Percentiles rank a stretch among this genome's conserved stretches.
These are phyloP conservation scores for Lactarius pseudohatsudake DNA, from an alignment of 768 basidiomycete genomes.

Conservation along the genomic window DNA sequence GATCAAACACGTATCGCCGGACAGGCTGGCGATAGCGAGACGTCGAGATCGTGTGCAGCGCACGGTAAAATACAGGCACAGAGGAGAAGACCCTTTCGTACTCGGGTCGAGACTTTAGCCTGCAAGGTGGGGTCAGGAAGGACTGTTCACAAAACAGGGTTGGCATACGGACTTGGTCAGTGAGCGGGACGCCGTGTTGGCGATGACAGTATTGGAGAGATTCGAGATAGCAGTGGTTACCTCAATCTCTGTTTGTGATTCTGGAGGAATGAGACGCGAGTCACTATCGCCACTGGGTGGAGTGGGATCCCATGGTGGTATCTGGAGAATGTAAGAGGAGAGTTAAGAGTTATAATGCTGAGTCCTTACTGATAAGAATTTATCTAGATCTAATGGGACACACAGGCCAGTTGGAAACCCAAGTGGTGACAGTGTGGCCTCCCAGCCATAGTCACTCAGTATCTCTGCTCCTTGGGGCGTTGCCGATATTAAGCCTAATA, in stretches of 20 bases:
- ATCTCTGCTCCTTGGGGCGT: constrained; percentile 93
- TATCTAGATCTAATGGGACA: constrained; percentile 78
- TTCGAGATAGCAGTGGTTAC: constrained; percentile 90
- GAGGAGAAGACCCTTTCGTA: constrained; percentile 78
- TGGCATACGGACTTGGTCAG: constrained; percentile 63
- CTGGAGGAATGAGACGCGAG: constrained; percentile 60
- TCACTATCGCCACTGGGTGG: constrained; percentile 36
- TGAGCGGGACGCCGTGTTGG: constrained; percentile 89
- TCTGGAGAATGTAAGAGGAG: constrained; percentile 42
- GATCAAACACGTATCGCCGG: constrained; percentile 86
- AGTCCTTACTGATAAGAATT: constrained; percentile 70
- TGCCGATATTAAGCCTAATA: constrained; percentile 88
- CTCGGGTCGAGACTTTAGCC: constrained; percentile 76
- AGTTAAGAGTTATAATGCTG: background rate
- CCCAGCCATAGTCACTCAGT: constrained; percentile 90
- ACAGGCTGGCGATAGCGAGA: constrained; percentile 91
- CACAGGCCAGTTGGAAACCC: constrained; percentile 90
- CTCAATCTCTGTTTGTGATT: constrained; percentile 71
- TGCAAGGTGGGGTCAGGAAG: constrained; percentile 34
- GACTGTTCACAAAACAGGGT: constrained; percentile 9
- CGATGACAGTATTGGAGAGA: constrained; percentile 92
- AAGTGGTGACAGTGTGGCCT: constrained; percentile 82
- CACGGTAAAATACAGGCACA: constrained; percentile 77
- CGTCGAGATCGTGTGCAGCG: constrained; percentile 82
- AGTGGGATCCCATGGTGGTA: constrained; percentile 63